Evolutionary conservation across 176 grass and related monocot species (phyloP).

Genomic region (Thinopyrum elongatum): DNA sequence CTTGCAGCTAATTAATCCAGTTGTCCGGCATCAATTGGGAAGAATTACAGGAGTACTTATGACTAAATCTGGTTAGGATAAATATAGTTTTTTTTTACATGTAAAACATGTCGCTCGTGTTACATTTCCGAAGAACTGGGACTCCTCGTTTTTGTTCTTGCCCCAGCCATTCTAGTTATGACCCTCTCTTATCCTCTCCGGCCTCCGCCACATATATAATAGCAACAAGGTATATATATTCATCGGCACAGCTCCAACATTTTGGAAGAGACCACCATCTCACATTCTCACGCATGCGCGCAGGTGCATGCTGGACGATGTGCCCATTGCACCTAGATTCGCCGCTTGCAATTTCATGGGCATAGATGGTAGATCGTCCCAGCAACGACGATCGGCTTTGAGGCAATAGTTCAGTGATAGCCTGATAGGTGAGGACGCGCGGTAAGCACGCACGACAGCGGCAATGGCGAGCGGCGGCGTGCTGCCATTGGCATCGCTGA

Average conservation of each 20-base stretch:
- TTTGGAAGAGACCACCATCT: neutral
- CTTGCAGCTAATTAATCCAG: no score
- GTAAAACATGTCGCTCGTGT: no score
- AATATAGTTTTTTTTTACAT: no score
- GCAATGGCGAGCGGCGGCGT: slow-evolving; percentile 9
- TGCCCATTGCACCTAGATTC: slow-evolving; percentile 3
- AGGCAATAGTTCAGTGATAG: neutral
- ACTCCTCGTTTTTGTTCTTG: neutral
- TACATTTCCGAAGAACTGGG: no score
- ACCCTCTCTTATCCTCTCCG: neutral
- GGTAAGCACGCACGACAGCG: slow-evolving; percentile 22
- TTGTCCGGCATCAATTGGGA: no score
- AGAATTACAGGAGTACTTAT: no score
- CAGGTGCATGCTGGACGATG: neutral
- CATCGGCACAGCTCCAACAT: neutral
- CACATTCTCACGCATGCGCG: neutral
- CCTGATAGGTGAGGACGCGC: slow-evolving; percentile 15
- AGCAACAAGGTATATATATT: neutral
- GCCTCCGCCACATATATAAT: neutral
- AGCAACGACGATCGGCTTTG: neutral
- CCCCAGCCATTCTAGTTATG: neutral
- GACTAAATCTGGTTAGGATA: no score
- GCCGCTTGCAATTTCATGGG: neutral
- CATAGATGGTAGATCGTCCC: neutral
- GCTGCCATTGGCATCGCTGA: slow-evolving; percentile 80